Conservation (phyloP, 768 basidiomycete species). For the Podaxis carcinomalis region DNA sequence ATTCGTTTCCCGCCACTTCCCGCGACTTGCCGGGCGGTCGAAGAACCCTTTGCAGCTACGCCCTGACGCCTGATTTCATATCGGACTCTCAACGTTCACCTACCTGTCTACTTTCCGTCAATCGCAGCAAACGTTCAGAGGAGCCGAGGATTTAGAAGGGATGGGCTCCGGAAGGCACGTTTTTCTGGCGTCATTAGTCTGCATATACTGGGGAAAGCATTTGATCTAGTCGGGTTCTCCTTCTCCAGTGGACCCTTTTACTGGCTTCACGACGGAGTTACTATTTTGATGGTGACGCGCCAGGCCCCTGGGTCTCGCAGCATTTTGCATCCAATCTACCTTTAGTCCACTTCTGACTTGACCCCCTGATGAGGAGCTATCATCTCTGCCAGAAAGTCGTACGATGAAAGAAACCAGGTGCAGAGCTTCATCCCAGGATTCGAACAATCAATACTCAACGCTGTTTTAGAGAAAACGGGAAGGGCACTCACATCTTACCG, state of each 20-base stretch:
- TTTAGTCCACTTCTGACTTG: not conserved
- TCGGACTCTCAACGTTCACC: conserved; percentile 8
- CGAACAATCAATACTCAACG: not conserved
- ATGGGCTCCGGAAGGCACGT: not conserved
- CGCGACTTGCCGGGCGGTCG: not conserved
- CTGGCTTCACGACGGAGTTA: conserved; percentile 6
- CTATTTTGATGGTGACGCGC: not conserved
- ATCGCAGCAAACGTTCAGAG: not conserved
- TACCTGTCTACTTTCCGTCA: not conserved
- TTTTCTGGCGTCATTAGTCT: not conserved
- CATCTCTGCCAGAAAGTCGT: not conserved
- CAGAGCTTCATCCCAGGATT: not conserved
- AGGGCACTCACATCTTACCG: not conserved
- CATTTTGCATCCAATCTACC: not conserved
- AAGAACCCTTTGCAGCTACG: conserved; percentile 3
- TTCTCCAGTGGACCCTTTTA: not conserved
- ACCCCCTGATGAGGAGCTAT: not conserved
- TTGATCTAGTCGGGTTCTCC: not conserved
- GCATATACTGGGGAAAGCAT: not conserved
- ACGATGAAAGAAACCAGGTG: not conserved
- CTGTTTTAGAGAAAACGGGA: not conserved
- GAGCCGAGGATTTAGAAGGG: not conserved
- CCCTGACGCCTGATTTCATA: conserved; percentile 5
- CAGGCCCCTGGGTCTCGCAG: not conserved
- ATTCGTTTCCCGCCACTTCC: not conserved